Evolutionary conservation across 495 filamentous ascomycete genomes (phyloP), one percentile per base, ranked within the genome.

Genomic region (Pseudomonodictys pantanalensis): DNA sequence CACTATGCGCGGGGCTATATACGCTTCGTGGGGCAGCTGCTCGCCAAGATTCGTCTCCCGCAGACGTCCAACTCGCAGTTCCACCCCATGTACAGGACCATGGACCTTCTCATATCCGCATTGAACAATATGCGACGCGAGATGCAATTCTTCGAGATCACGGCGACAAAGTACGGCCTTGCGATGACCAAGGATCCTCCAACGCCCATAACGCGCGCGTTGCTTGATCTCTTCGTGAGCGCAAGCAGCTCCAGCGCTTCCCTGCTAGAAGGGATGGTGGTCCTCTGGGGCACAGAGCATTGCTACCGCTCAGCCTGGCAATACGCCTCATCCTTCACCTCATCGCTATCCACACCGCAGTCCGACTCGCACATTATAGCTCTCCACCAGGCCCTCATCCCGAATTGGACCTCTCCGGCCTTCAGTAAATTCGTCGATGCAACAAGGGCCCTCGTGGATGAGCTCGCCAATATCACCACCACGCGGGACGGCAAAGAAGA

Each of bases 1-100:
- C 78, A 90, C 50, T 90, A 91, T 73, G 83, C 86, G 20, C 86
- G 89, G 59, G 81, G 82, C 47, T 89, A 87, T 69, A 76, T 89
- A 68, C 76, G 83, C 33, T 88, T 87, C 66, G 82, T 85, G 29
- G 86, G 85, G 17, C 73, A 75, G n/a, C 67, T 90, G 17, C 80
- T 92, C 29, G 72, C 82, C 1, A 84, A 85, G 47, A 75, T 88
- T 48, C 76, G 79, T 15, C 74, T 89, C 0, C 83, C 86, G 0
- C 56, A 68, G 10, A 69, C 67, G 24, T 33, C 52, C 1, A 75
- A 78, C 25, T 60, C 72, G 17, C 76, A 78, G 65, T 65, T 58
- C 56, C 61, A 65, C 57, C 32, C 52, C 29, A 52, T 63, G 46
- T 77, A 79, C 18, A 73, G 77, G 59, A 77, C 83, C 25, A 73